phyloP scores from a whole-genome alignment of 1,139 yeast genomes.

The Hanseniaspora sp. region DNA sequence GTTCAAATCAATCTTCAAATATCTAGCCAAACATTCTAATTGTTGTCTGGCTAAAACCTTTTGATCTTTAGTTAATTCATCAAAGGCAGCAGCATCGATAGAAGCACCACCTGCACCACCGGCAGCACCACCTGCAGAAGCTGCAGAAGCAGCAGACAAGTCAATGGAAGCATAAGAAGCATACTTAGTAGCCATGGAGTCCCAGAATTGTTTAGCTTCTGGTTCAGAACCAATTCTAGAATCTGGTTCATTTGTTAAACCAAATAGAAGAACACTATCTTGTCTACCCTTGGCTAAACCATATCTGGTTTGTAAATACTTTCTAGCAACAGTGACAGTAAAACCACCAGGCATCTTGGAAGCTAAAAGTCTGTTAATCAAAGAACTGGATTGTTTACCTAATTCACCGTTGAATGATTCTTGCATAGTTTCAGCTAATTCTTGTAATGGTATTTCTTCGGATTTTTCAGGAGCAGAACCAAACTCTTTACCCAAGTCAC shows the following conservation, averaged over 20 bases:
- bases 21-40: conserved; percentile 86
- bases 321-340: conserved; percentile 81
- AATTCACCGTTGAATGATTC: conserved; percentile 76
- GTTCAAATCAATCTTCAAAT: conserved; percentile 82
- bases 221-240: conserved; percentile 72
- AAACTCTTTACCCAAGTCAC: conserved; percentile 96
- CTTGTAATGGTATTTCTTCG: conserved; percentile 92
- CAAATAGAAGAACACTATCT: conserved; percentile 72
- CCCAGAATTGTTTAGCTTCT: conserved; percentile 86
- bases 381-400: conserved; percentile 85
- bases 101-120: conserved; percentile 73
- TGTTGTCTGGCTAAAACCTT: conserved; percentile 86
- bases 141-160: conserved; percentile 48
- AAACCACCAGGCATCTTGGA: conserved; percentile 99
- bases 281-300: conserved; percentile 92
- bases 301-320: conserved; percentile 78
- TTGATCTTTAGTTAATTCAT: conserved; percentile 84
- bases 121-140: conserved; percentile 44
- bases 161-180: conserved; percentile 74
- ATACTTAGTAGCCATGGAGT: conserved; percentile 68
- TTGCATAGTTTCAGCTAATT: conserved; percentile 90
- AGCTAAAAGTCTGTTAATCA: conserved; percentile 81
- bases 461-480: conserved; percentile 98
- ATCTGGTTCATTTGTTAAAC: conserved; percentile 84
- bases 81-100: conserved; percentile 91